Evolutionary conservation across 2,329 filamentous ascomycete genomes (phyloP).

Genomic region (Leptoxyphium fumago): DNA sequence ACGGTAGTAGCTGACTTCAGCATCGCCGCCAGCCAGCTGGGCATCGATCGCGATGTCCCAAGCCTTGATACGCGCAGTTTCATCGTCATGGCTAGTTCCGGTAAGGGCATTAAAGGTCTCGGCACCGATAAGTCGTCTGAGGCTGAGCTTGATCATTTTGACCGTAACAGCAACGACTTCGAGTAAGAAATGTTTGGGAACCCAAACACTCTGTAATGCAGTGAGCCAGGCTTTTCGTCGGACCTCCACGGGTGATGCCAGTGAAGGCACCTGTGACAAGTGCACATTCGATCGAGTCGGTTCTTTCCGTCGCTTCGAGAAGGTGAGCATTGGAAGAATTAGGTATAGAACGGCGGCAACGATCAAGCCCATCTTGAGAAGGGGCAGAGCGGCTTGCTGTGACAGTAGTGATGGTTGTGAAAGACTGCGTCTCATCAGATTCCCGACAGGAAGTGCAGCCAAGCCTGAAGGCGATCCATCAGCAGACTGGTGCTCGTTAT

Average conservation of each 20-base stretch:
- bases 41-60: constrained; percentile 91
- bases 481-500: constrained; percentile 46
- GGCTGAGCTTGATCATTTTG: constrained; percentile 69
- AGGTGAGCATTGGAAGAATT: constrained; percentile 40
- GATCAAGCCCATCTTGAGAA: constrained; percentile 37
- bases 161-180: constrained; percentile 68
- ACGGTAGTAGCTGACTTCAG: constrained; percentile 76
- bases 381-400: constrained; percentile 21
- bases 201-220: constrained; percentile 81
- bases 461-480: constrained; percentile 26
- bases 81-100: constrained; percentile 69
- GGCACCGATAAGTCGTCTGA: constrained; percentile 63
- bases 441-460: constrained; percentile 25
- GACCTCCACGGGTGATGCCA: constrained; percentile 71
- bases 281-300: constrained; percentile 19
- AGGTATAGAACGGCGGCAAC: constrained; percentile 42
- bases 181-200: constrained; percentile 74
- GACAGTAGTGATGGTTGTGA: constrained; percentile 8
- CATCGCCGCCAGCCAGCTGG: constrained; percentile 78
- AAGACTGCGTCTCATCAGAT: constrained; percentile 18
- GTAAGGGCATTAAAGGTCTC: constrained; percentile 65
- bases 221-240: constrained; percentile 85
- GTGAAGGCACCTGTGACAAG: constrained; percentile 45
- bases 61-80: constrained; percentile 72
- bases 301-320: constrained; percentile 40